Conservation (phyloP, 2,329 filamentous ascomycete genomes). For the Diaporthe caulivora region DNA sequence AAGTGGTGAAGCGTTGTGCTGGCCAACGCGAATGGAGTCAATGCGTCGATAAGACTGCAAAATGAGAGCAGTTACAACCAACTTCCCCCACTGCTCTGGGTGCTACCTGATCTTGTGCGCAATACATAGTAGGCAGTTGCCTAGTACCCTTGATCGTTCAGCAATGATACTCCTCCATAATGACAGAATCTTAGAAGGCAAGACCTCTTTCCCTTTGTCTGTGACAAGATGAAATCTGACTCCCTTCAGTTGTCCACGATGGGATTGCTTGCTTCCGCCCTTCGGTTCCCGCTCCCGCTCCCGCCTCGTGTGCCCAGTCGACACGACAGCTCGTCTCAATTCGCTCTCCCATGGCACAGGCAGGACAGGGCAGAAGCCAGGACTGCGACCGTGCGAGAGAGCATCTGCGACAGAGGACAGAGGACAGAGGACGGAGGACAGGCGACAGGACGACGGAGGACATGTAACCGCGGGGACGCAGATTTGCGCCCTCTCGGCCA, state of each 20-base stretch:
- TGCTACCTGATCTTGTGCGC: too few relatives aligned
- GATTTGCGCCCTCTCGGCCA: conserved; percentile 13
- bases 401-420: not conserved
- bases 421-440: too few relatives aligned
- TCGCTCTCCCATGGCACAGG: not conserved
- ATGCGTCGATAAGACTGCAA: not conserved
- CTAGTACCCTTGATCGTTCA: not conserved
- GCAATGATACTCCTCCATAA: not conserved
- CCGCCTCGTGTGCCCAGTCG: conserved; percentile 8
- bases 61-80: too few relatives aligned
- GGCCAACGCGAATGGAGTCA: too few relatives aligned
- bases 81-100: too few relatives aligned
- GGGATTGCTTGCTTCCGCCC: conserved; percentile 21
- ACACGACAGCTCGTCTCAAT: conserved; percentile 1
- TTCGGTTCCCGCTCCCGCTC: conserved; percentile 18
- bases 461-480: conserved; percentile 5
- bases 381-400: not conserved
- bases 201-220: not conserved
- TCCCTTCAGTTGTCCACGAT: not conserved
- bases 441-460: conserved; percentile 22
- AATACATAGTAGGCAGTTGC: too few relatives aligned
- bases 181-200: not conserved
- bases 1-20: not conserved
- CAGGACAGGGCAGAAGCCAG: not conserved
- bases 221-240: not conserved